Base-by-base conservation (phyloP, 208 protist species). In the Crithidia sp. region DNA sequence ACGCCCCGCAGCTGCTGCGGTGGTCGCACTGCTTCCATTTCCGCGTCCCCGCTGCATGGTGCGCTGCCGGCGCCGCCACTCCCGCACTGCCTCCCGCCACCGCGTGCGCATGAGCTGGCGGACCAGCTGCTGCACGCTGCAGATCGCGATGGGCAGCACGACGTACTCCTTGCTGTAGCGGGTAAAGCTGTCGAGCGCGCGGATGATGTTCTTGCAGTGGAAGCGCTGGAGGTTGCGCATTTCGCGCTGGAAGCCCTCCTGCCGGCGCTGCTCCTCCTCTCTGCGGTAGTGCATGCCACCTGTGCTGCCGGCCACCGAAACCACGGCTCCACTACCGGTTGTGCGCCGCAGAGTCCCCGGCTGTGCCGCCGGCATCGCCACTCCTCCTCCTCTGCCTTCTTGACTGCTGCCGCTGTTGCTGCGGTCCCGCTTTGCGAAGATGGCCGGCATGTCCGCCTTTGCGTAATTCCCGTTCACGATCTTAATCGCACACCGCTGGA, bases 191-290 rank as follows among this genome's bases (percentile, higher is more conserved):
- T 96, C 92, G 47, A 83, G 72, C 7, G 83, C 85, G 13, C 89
- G 89, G 39, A 94, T 85, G 45, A 96, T 81, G 76, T 93, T 85
- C 53, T 77, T 80, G 67, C 74, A 83, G 65, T 94, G 89, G 71
- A 95, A 96, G 41, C 92, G 84, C 60, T 96, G 89, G n/a, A 96
- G 74, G 63, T 95, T 93, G 41, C 70, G 66, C 47, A 87, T 71
- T 66, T 96, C 89, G 39, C 79, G 82, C 50, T 83, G 71, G 37
- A 88, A 76, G 0, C 57, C 57, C 7, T 79, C 67, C 10, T 71
- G 77, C 12, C 50, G 77, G 50, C 36, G 28, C 54, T 66, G 40
- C n/a, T 76, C 66, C 52, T 73, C 68, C 52, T 71, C 79, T 17
- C 71, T 71, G 6, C 61, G 75, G 47, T 81, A 72, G 7, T 60